A percentile compares a stretch with the other conserved stretches of the same genome.
Conservation (phyloP, 164 flowering plant genomes). For the Santalum album region DNA sequence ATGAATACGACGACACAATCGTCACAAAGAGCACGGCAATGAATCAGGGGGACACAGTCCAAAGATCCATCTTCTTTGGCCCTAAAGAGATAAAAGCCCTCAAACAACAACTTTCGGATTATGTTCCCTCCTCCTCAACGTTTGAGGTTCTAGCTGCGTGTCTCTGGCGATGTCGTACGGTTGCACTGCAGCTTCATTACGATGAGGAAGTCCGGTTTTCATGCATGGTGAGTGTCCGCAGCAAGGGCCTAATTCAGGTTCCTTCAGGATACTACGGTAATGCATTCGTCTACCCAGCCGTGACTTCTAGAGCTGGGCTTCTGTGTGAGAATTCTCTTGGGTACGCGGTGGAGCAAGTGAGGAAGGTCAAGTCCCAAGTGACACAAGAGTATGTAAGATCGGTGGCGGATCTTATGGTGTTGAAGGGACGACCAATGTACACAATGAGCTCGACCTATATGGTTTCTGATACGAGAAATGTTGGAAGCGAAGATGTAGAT, state of each 20-base stretch:
- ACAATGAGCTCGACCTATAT: too few relatives aligned
- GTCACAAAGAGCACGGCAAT: not conserved
- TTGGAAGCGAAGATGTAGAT: too few relatives aligned
- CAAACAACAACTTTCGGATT: not conserved
- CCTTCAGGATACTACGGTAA: too few relatives aligned
- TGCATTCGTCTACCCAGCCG: too few relatives aligned
- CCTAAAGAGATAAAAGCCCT: not conserved
- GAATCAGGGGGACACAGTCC: not conserved
- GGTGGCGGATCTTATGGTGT: constrained; percentile 23
- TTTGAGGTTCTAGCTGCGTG: constrained; percentile 16
- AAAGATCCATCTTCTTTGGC: not conserved
- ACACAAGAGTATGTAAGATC: constrained; percentile 28
- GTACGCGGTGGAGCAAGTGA: constrained; percentile 22
- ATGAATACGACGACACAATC: not conserved
- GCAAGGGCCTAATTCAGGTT: too few relatives aligned
- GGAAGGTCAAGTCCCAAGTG: constrained; percentile 15
- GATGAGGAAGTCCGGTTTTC: constrained; percentile 14
- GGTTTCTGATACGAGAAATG: too few relatives aligned
- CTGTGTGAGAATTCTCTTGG: not conserved
- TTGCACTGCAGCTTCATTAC: constrained; percentile 16
- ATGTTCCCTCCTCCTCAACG: not conserved
- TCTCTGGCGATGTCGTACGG: constrained; percentile 31
- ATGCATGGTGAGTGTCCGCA: too few relatives aligned
- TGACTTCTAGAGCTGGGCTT: too few relatives aligned
- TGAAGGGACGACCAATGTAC: constrained; percentile 17